Base-by-base conservation (phyloP, 1,284 basidiomycete genomes). In the Trametes hirsuta region DNA sequence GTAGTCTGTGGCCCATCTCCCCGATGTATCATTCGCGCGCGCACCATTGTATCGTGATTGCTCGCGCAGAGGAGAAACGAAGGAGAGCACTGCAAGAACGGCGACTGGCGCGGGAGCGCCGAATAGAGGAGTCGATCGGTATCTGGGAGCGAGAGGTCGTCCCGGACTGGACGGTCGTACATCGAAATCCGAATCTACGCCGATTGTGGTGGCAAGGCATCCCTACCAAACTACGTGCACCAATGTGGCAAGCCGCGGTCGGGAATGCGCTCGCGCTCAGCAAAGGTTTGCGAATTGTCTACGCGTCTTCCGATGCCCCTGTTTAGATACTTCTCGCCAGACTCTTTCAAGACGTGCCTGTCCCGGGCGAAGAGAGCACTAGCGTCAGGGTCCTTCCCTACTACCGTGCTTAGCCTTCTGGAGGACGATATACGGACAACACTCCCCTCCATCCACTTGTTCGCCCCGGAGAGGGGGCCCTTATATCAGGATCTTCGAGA, bases 201-300 rank as follows among this genome's bases (percentile, higher is more conserved):
- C 84, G 82, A 68, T 69, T 98, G 15, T 99, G 97, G 97, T 97
- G 95, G 89, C 83, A 85, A 47, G 97, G 97, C 6, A 90, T 96
- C 53, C 97, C 97, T 0, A 86, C 89, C 0, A 91, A 93, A 72
- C 77, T 97, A 55, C 83, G 97, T 44, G 92, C 93, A 0, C 78
- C 84, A 4, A 86, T 98, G 74, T 99, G 97, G 97, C 86, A 90
- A 67, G 80, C 85, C 58, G 94, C 91, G 4, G 88, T 94, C 21
- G 97, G 97, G 8, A 99, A 99, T 71, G 81, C 87, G 15, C 78
- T 98, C 50, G 91, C 95, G 24, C 75, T 99, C 60, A 91, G 87
- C 69, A 95, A 91, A 87, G 92, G 93, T 91, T 75, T 60, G 77
- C 67, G 55, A 18, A n/a, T 15, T 18, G 15, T 2, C 15, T 6